Percentiles rank a stretch among this genome's conserved stretches.
Conservation (phyloP, 2,329 filamentous ascomycete genomes). For the Penicillium sp. region DNA sequence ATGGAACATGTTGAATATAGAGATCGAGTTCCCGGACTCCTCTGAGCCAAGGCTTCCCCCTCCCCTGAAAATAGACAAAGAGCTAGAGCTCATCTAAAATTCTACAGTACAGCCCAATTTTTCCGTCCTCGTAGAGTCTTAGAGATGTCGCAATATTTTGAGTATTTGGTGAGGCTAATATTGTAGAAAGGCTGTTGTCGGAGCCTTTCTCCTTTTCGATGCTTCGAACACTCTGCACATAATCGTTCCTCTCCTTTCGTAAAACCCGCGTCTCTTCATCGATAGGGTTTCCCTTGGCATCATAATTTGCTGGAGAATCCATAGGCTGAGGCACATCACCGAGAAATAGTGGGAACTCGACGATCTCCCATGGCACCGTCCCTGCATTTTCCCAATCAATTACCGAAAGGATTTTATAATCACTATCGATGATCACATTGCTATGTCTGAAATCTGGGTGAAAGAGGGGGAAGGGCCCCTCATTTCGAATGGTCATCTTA, state of each 20-base stretch:
- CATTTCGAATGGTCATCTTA: not conserved
- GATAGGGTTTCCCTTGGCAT: not conserved
- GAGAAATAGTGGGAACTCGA: not conserved
- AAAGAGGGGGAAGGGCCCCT: not conserved
- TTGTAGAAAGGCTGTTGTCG: not conserved
- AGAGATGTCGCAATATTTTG: not conserved
- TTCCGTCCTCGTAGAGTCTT: not conserved
- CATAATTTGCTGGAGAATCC: not conserved
- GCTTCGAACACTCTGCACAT: not conserved
- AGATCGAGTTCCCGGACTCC: too few species aligned
- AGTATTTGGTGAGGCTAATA: not conserved
- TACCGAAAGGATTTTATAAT: not conserved
- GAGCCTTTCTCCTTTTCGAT: not conserved
- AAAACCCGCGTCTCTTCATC: not conserved
- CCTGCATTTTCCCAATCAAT: not conserved
- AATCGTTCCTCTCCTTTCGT: not conserved
- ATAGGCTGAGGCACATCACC: not conserved
- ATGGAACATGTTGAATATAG: too few species aligned
- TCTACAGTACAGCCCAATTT: not conserved
- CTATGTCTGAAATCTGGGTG: not conserved
- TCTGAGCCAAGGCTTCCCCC: too few species aligned
- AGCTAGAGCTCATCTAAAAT: not conserved
- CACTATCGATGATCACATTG: not conserved
- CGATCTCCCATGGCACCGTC: not conserved
- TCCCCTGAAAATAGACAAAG: too few species aligned